Percentiles rank a stretch among this genome's conserved stretches.
These are phyloP conservation scores for Colletotrichum limetticola DNA, from an alignment of 2,329 filamentous ascomycete species.

Conservation along the genomic window DNA sequence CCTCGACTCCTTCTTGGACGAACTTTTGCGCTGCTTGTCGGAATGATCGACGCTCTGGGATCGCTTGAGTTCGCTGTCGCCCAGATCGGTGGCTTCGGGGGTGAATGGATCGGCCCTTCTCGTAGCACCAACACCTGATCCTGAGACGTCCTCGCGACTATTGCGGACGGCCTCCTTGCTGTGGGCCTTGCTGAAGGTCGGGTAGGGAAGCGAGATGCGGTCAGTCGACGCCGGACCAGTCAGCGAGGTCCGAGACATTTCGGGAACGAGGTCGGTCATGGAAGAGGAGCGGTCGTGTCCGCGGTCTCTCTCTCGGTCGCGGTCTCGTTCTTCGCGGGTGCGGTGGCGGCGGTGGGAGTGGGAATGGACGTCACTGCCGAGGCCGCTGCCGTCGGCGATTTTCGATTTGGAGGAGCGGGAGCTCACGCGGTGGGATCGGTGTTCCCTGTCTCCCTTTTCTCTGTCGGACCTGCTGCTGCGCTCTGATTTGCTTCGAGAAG, in stretches of 20 bases:
- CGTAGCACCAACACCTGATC: constrained; percentile 40
- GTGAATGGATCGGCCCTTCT: constrained; percentile 63
- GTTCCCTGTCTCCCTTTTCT: constrained; percentile 38
- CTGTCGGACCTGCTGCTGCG: constrained; percentile 36
- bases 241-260: constrained; percentile 51
- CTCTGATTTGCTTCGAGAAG: constrained; percentile 27
- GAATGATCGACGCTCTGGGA: constrained; percentile 60
- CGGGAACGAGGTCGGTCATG: constrained; percentile 62
- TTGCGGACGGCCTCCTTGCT: constrained; percentile 86
- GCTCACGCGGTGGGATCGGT: constrained; percentile 37
- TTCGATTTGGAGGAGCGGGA: constrained; percentile 35
- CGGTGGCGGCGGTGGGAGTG: constrained; percentile 35
- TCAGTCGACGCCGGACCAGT: constrained; percentile 48
- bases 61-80: constrained; percentile 58
- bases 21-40: constrained; percentile 44
- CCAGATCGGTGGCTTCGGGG: constrained; percentile 78
- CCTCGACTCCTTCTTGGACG: constrained; percentile 56
- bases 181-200: constrained; percentile 87
- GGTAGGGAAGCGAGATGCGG: constrained; percentile 75
- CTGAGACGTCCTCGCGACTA: constrained; percentile 64
- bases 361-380: constrained; percentile 21
- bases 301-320: constrained; percentile 44
- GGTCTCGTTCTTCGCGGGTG: constrained; percentile 36
- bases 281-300: constrained; percentile 46
- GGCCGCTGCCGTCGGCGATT: constrained; percentile 34